A percentile compares a stretch with the other conserved stretches of the same genome.
These are phyloP conservation scores for Talaromyces trachyspermus DNA, from an alignment of 495 filamentous ascomycete species.

Conservation along the genomic window DNA sequence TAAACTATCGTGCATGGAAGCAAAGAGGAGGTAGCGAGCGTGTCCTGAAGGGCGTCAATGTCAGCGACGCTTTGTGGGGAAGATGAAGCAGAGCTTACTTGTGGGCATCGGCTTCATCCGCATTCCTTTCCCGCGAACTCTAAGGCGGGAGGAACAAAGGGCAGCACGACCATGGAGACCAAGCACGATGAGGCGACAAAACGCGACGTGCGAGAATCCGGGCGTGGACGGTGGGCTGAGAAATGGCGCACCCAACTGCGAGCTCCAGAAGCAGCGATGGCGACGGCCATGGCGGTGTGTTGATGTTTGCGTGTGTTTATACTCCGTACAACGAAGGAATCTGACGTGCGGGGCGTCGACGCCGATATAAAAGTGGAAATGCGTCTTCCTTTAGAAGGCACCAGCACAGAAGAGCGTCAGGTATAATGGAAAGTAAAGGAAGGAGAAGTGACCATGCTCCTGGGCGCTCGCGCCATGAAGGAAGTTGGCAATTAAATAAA, in stretches of 20 bases:
- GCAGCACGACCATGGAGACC: constrained; percentile 34
- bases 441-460: no score
- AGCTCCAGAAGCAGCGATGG: constrained; percentile 21
- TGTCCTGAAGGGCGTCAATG: neutral
- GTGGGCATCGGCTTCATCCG: constrained; percentile 26
- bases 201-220: constrained; percentile 30
- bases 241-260: constrained; percentile 39
- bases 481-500: no score
- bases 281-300: constrained; percentile 19
- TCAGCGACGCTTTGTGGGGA: neutral
- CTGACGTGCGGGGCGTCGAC: neutral
- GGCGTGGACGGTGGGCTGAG: constrained; percentile 34
- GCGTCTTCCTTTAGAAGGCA: neutral
- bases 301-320: neutral
- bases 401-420: neutral
- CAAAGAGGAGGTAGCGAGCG: constrained; percentile 36
- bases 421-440: no score
- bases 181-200: constrained; percentile 35
- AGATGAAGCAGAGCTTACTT: constrained; percentile 23
- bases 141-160: constrained; percentile 39
- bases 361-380: no score
- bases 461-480: no score
- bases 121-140: constrained; percentile 34
- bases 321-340: neutral
- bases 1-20: constrained; percentile 36